Percentiles rank a stretch among this genome's conserved stretches.
phyloP scores from a whole-genome alignment of 2,329 filamentous ascomycete genomes.

The Aspergillus fischeri region DNA sequence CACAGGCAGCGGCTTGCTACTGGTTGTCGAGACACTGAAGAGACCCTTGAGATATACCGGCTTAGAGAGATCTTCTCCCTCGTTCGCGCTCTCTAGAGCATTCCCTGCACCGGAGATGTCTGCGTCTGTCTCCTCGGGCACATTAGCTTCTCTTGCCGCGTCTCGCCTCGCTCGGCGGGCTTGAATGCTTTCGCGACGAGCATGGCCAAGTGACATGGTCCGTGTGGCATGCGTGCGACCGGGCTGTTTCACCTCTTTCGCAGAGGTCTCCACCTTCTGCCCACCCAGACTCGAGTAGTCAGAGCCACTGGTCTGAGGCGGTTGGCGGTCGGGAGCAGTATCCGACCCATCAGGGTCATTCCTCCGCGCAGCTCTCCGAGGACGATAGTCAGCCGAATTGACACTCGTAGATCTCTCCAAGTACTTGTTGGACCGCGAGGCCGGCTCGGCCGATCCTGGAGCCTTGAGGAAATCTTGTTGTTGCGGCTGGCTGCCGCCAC shows the following conservation, averaged over 20 bases:
- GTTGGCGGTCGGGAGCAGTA: slow-evolving; percentile 55
- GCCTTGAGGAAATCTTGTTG: slow-evolving; percentile 76
- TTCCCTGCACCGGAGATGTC: slow-evolving; percentile 61
- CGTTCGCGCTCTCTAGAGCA: slow-evolving; percentile 46
- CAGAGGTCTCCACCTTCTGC: slow-evolving; percentile 42
- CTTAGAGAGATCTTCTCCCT: slow-evolving; percentile 72
- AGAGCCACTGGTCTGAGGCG: slow-evolving; percentile 72
- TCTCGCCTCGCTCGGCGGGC: slow-evolving; percentile 72
- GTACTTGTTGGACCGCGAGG: slow-evolving; percentile 60
- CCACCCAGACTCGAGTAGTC: slow-evolving; percentile 62
- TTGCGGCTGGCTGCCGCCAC: slow-evolving; percentile 61
- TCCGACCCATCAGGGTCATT: slow-evolving; percentile 52
- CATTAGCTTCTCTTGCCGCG: slow-evolving; percentile 67
- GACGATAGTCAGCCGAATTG: slow-evolving; percentile 76
- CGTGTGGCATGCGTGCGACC: slow-evolving; percentile 63
- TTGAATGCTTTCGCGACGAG: slow-evolving; percentile 86
- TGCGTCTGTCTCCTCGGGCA: slow-evolving; percentile 85
- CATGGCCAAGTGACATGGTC: slow-evolving; percentile 84
- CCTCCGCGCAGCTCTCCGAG: slow-evolving; percentile 55
- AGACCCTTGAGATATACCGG: slow-evolving; percentile 94
- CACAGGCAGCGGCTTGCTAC: slow-evolving; percentile 77
- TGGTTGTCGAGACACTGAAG: slow-evolving; percentile 96
- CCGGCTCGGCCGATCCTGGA: slow-evolving; percentile 58
- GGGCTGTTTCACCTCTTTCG: slow-evolving; percentile 50
- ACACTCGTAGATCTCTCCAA: slow-evolving; percentile 87